Percentiles rank a stretch among this genome's conserved stretches.
These are phyloP conservation scores for Sphagnum contortum DNA, from an alignment of 225 moss, liverwort and hornwort genomes.

Conservation along the genomic window DNA sequence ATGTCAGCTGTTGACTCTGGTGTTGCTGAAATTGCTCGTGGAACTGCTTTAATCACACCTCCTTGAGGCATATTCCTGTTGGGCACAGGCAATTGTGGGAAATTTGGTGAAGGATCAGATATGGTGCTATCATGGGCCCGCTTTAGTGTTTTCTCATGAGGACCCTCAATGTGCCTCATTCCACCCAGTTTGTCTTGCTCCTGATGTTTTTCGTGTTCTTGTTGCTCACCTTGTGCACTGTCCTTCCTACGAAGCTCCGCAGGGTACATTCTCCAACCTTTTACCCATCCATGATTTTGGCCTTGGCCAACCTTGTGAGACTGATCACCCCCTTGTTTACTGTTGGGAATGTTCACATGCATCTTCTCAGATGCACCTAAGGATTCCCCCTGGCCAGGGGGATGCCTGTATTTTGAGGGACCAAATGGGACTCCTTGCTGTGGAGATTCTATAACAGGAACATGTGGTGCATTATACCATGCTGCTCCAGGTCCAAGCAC, in stretches of 20 bases:
- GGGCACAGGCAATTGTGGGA: too few relatives aligned
- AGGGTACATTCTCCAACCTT: conserved; percentile 34
- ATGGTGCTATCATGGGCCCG: conserved; percentile 1
- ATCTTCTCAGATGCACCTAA: conserved; percentile 7
- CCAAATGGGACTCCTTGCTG: conserved; percentile 5
- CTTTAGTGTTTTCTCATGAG: conserved; percentile 13
- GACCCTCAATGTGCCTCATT: conserved; percentile 4
- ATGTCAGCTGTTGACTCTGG: conserved; percentile 50
- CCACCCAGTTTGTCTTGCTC: conserved; percentile 3
- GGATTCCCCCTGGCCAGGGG: conserved; percentile 6
- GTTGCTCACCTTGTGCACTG: not conserved
- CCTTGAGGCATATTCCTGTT: too few relatives aligned
- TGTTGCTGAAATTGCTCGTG: conserved; percentile 44
- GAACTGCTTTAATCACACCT: conserved; percentile 27
- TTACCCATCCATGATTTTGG: conserved; percentile 19
- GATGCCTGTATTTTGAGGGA: conserved; percentile 2
- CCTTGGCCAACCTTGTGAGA: not conserved
- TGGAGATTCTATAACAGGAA: conserved; percentile 5
- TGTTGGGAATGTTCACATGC: conserved; percentile 8
- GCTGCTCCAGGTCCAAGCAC: conserved; percentile 18
- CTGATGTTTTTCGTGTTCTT: conserved; percentile 3
- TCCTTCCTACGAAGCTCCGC: conserved; percentile 4
- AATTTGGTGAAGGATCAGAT: too few relatives aligned
- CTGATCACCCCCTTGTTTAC: conserved; percentile 10
- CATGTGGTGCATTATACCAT: conserved; percentile 28